Evolutionary conservation across 169 alveolate genomes (phyloP).

Genomic region (Plasmodium fragile): DNA sequence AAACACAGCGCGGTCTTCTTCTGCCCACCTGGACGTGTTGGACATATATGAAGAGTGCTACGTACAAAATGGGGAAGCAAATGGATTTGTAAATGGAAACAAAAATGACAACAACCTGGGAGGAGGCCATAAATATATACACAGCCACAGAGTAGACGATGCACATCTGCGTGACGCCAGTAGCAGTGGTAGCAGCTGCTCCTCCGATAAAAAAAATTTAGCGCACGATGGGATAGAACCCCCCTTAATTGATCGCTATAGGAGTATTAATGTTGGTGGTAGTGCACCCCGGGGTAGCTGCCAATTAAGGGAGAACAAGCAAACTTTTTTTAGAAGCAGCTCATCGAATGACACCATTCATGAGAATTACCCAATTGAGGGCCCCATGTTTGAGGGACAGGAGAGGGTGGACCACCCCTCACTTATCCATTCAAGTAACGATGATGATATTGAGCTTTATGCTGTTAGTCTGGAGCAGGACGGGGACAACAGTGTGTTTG

Average conservation of each 20-base stretch:
- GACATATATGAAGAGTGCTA: conserved; percentile 33
- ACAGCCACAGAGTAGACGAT: not conserved
- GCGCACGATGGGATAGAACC: not conserved
- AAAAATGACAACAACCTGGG: not conserved
- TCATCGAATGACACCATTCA: not conserved
- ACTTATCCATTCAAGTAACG: not conserved
- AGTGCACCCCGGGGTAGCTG: not conserved
- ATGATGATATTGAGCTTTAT: not conserved
- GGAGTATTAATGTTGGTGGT: not conserved
- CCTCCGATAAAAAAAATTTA: not conserved
- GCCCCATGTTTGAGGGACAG: not conserved
- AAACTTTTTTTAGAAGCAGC: not conserved
- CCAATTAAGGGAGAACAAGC: not conserved
- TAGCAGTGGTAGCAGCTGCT: not conserved
- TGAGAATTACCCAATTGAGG: not conserved
- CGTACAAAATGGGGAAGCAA: not conserved
- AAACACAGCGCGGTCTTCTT: not conserved
- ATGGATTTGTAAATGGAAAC: not conserved
- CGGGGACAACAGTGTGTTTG: not conserved
- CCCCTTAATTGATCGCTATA: not conserved
- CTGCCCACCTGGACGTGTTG: not conserved
- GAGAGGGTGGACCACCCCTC: not conserved
- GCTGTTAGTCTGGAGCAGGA: conserved; percentile 2
- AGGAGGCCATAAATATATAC: not conserved
- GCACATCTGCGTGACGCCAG: not conserved